Conservation (phyloP, 2,329 filamentous ascomycete species). For the Calycina marina region DNA sequence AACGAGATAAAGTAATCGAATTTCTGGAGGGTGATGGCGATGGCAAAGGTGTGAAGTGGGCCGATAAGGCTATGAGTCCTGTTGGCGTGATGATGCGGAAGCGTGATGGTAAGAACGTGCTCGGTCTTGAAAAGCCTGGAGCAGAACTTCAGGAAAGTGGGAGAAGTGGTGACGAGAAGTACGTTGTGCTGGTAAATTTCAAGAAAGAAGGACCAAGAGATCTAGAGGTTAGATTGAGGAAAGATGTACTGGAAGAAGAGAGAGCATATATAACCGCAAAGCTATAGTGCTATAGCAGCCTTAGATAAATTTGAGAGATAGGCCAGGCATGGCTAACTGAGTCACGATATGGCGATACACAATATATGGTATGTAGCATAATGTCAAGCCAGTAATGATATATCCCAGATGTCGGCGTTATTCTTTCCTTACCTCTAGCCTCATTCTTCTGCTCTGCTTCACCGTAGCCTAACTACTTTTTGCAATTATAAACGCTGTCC, state of each 20-base stretch:
- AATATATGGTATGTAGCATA: no score
- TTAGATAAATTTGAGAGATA: no score
- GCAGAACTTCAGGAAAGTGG: slow-evolving; percentile 34
- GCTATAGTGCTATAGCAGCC: no score
- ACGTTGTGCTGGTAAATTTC: slow-evolving; percentile 43
- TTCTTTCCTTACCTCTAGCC: no score
- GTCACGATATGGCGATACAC: no score
- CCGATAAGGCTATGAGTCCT: slow-evolving; percentile 47
- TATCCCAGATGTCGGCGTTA: no score
- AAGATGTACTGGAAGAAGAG: slow-evolving; percentile 34
- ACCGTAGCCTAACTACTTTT: no score
- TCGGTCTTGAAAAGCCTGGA: slow-evolving; percentile 43
- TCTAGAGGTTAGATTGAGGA: slow-evolving; percentile 36
- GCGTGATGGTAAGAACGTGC: slow-evolving; percentile 36
- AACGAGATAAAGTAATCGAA: slow-evolving; percentile 36
- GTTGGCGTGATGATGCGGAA: slow-evolving; percentile 29
- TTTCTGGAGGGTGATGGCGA: slow-evolving; percentile 35
- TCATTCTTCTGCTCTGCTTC: no score
- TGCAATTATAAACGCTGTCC: no score
- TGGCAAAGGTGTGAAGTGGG: slow-evolving; percentile 31
- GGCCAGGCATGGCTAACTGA: no score
- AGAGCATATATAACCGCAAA: slow-evolving; percentile 11
- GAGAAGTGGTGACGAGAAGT: slow-evolving; percentile 40
- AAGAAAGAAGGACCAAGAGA: slow-evolving; percentile 33
- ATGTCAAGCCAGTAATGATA: no score